Conservation (phyloP, 805 yeast species). For the Candida chilensis region DNA sequence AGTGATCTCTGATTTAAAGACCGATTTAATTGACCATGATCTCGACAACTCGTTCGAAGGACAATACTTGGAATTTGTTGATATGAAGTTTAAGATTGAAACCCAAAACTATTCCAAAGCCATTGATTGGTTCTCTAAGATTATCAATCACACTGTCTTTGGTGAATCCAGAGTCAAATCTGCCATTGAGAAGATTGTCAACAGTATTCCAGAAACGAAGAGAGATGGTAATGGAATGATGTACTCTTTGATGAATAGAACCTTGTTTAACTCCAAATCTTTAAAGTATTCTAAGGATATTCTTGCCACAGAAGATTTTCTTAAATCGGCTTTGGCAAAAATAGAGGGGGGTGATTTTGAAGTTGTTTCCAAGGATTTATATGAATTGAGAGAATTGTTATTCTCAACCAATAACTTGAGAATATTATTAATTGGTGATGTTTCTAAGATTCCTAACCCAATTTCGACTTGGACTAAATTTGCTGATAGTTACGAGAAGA, state of each 20-base stretch:
- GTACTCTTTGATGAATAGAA: conserved; percentile 48
- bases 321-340: conserved; percentile 29
- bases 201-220: conserved; percentile 52
- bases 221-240: conserved; percentile 59
- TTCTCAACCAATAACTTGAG: conserved; percentile 55
- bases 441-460: conserved; percentile 40
- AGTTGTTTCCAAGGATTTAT: conserved; percentile 38
- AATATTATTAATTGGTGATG: conserved; percentile 64
- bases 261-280: conserved; percentile 49
- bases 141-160: conserved; percentile 57
- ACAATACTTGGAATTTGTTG: conserved; percentile 57
- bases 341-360: conserved; percentile 47
- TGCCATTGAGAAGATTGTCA: conserved; percentile 51
- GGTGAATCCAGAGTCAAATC: conserved; percentile 67
- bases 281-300: conserved; percentile 58
- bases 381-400: conserved; percentile 38
- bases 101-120: conserved; percentile 55
- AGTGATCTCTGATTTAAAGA: conserved; percentile 65
- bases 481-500: conserved; percentile 9
- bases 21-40: conserved; percentile 58
- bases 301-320: conserved; percentile 51
- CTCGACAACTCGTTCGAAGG: conserved; percentile 50
- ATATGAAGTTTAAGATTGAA: conserved; percentile 53
- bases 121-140: conserved; percentile 66
- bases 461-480: conserved; percentile 49